These are phyloP conservation scores for Tylopilus plumbeoviolaceoides DNA, from an alignment of 768 basidiomycete species.

Conservation along the genomic window DNA sequence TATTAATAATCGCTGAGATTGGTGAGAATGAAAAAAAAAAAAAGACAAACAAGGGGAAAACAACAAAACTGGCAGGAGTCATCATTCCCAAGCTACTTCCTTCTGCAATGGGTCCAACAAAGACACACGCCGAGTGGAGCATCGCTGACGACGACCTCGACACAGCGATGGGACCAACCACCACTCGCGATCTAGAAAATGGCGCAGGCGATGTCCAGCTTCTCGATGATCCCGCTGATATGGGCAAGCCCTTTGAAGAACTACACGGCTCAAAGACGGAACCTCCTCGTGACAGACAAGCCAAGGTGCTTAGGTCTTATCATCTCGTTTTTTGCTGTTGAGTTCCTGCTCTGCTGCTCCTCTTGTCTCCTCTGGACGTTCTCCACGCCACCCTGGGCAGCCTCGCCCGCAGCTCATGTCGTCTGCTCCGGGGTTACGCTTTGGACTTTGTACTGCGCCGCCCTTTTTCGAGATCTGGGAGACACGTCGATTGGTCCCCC, in stretches of 20 bases:
- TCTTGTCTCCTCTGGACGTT: conserved; percentile 19
- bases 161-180: conserved; percentile 41
- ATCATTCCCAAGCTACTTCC: background rate
- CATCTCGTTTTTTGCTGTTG: conserved; percentile 31
- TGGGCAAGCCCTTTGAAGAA: conserved; percentile 37
- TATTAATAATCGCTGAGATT: conserved; percentile 7
- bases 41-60: background rate
- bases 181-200: conserved; percentile 43
- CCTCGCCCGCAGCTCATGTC: conserved; percentile 10
- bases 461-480: conserved; percentile 21
- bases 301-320: conserved; percentile 85
- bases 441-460: conserved; percentile 23
- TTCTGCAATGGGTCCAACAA: conserved; percentile 19
- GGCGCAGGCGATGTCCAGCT: conserved; percentile 41
- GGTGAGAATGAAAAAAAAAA: background rate
- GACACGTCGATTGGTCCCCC: conserved; percentile 33
- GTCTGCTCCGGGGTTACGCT: conserved; percentile 19
- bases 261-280: conserved; percentile 43
- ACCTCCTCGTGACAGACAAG: conserved; percentile 64
- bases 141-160: conserved; percentile 45
- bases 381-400: conserved; percentile 11
- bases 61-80: background rate
- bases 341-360: conserved; percentile 20
- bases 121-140: conserved; percentile 39
- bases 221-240: conserved; percentile 20